phyloP scores from a whole-genome alignment of 768 basidiomycete species.

The Termitomyces sp. region DNA sequence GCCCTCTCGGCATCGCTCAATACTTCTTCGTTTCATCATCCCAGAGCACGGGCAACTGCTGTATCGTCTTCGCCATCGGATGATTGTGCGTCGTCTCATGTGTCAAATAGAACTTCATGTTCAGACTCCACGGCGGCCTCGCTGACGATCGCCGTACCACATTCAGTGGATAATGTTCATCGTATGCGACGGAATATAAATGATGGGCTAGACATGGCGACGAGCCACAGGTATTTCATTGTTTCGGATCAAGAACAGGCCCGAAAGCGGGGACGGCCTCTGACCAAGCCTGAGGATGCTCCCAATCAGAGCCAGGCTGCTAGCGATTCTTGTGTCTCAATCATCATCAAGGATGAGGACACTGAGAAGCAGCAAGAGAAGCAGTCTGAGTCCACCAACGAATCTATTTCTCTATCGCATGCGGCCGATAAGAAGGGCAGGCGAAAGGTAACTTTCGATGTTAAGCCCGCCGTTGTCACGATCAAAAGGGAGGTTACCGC shows the following conservation, averaged over 20 bases:
- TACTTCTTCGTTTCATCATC: conserved; percentile 51
- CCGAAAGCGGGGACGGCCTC: conserved; percentile 20
- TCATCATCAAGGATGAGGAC: conserved; percentile 16
- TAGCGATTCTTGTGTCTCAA: conserved; percentile 15
- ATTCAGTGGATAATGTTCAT: conserved; percentile 29
- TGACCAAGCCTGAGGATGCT: conserved; percentile 17
- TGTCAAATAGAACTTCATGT: conserved; percentile 17
- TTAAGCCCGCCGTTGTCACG: conserved; percentile 50
- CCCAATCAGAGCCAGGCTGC: conserved; percentile 15
- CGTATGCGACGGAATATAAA: conserved; percentile 34
- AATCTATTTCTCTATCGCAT: conserved; percentile 17
- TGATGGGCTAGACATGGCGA: conserved; percentile 36
- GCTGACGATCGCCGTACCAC: conserved; percentile 25
- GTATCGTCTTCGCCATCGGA: conserved; percentile 9
- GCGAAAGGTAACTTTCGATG: conserved; percentile 70
- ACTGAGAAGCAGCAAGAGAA: conserved; percentile 11
- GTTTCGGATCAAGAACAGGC: conserved; percentile 39
- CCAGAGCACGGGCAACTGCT: conserved; percentile 23
- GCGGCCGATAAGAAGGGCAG: conserved; percentile 42
- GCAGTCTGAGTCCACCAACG: neutral
- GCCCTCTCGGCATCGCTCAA: conserved; percentile 69
- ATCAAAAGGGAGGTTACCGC: conserved; percentile 33
- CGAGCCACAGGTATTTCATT: conserved; percentile 39
- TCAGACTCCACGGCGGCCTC: conserved; percentile 20
- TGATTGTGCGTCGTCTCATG: conserved; percentile 10